phyloP scores from a whole-genome alignment of 805 yeast genomes.

The Hanseniaspora guilliermondii region DNA sequence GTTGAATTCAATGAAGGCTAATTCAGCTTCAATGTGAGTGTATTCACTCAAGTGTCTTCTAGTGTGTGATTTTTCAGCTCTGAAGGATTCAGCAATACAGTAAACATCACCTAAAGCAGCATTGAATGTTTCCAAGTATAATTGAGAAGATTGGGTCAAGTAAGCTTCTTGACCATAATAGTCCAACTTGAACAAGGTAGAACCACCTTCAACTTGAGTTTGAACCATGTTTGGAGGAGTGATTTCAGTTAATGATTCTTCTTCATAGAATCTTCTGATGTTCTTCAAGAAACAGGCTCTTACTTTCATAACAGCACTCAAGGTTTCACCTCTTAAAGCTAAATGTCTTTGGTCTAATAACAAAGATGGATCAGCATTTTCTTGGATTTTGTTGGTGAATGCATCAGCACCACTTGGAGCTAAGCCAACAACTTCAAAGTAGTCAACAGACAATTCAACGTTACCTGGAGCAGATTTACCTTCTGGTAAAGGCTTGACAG shows the following conservation, averaged over 20 bases:
- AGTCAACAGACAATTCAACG: slow-evolving; percentile 84
- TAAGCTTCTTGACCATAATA: slow-evolving; percentile 96
- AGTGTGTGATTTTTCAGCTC: slow-evolving; percentile 98
- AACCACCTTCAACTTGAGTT: slow-evolving; percentile 98
- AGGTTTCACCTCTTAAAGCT: slow-evolving; percentile 89
- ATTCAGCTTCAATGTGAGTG: slow-evolving; percentile 93
- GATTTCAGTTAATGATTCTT: slow-evolving; percentile 72
- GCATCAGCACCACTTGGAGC: slow-evolving; percentile 97
- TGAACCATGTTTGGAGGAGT: slow-evolving; percentile 99
- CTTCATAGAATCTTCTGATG: slow-evolving; percentile 63
- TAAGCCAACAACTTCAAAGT: slow-evolving; percentile 73
- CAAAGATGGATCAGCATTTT: slow-evolving; percentile 84
- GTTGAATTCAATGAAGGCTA: slow-evolving; percentile 76
- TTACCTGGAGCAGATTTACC: slow-evolving; percentile 98
- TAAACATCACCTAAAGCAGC: slow-evolving; percentile 95
- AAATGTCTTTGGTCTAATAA: slow-evolving; percentile 91
- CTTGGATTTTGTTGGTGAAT: slow-evolving; percentile 86
- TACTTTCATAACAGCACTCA: slow-evolving; percentile 86
- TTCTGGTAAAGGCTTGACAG: slow-evolving; percentile 72
- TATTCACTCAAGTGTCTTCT: slow-evolving; percentile 95
- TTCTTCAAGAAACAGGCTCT: slow-evolving; percentile 68
- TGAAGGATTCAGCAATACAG: slow-evolving; percentile 95
- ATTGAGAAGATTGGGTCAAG: slow-evolving; percentile 92
- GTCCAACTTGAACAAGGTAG: slow-evolving; percentile 81
- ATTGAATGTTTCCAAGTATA: slow-evolving; percentile 89